Base-by-base conservation (phyloP, 768 basidiomycete species). In the Boletus pseudopeckii region DNA sequence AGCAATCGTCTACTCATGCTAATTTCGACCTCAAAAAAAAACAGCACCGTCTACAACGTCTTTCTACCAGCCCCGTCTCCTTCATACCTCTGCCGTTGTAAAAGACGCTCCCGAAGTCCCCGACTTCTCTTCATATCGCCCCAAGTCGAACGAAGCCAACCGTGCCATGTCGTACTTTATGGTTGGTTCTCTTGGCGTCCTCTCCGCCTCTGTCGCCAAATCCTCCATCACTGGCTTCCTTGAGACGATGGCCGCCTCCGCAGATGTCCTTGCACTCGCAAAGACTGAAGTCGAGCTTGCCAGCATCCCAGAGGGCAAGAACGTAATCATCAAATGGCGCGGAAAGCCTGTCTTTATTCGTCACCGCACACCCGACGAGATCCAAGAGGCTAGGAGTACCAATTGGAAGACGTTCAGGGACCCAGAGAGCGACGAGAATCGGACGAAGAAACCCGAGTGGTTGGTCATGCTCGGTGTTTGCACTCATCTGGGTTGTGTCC, bases 311-410 rank as follows among this genome's bases (percentile, higher is more conserved):
- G 93, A 98, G 80, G 94, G 94, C 73, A 95, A 94, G 83, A 95
- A 96, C 70, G 90, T 88, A 62, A 85, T 96, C 73, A 90, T 95
- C 77, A 94, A 98, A 79, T 99, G 97, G 97, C 90, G 97, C 67
- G 97, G 97, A 72, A 99, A 99, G 80, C 97, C 97, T 60, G 97
- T 99, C 50, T 98, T 98, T 80, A 93, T 99, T 71, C 85, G 97
- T 61, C 97, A 99, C 79, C 85, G 97, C 66, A 99, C 97, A 14
- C 65, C 79, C 52, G 81, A 78, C 52, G 97, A 99, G 78, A 90
- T 99, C 63, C 83, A 91, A 58, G 97, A 99, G 76, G 97, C 97
- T 47, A 86, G 90, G 73, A 65, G 72, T 37, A 75, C 81, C 53
- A 85, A 96, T 72, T 87, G 94, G 87, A 92, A 94, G 79, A 57